phyloP scores from a whole-genome alignment of 306 rosid genomes.

The Sindora glabra region DNA sequence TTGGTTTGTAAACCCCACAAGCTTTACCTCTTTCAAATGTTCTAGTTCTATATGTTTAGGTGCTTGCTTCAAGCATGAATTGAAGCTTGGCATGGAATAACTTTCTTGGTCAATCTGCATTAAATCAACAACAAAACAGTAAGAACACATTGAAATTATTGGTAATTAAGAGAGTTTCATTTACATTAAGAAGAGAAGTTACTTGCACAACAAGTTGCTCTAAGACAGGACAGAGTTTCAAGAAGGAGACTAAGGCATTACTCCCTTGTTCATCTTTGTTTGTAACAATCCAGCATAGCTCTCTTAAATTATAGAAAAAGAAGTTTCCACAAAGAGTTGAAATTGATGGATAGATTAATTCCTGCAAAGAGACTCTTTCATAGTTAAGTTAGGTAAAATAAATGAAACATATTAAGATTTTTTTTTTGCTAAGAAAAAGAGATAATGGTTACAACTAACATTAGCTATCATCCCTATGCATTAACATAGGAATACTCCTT shows the following conservation, averaged over 20 bases:
- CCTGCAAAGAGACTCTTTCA: slow-evolving; percentile 27
- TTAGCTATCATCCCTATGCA: no score
- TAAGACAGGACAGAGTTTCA: slow-evolving; percentile 56
- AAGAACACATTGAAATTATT: background rate
- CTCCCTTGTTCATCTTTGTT: slow-evolving; percentile 19
- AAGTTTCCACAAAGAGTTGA: slow-evolving; percentile 33
- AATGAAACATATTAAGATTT: background rate
- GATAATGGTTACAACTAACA: no score
- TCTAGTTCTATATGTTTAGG: slow-evolving; percentile 17
- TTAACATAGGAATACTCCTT: no score
- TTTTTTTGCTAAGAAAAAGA: no score
- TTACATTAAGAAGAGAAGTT: slow-evolving; percentile 1
- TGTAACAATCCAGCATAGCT: slow-evolving; percentile 66
- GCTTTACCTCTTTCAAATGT: slow-evolving; percentile 32
- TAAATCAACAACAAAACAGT: background rate
- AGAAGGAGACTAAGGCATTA: slow-evolving; percentile 39
- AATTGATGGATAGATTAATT: slow-evolving; percentile 65
- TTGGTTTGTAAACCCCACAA: slow-evolving; percentile 33
- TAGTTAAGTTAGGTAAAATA: background rate
- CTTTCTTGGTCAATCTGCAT: slow-evolving; percentile 45
- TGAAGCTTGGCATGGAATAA: slow-evolving; percentile 11
- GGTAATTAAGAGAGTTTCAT: background rate
- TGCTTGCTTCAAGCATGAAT: slow-evolving; percentile 17
- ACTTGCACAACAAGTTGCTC: slow-evolving; percentile 49
- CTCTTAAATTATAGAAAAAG: slow-evolving; percentile 54